Evolutionary conservation across 306 rosid species (phyloP).

Genomic region (Vigna radiata): DNA sequence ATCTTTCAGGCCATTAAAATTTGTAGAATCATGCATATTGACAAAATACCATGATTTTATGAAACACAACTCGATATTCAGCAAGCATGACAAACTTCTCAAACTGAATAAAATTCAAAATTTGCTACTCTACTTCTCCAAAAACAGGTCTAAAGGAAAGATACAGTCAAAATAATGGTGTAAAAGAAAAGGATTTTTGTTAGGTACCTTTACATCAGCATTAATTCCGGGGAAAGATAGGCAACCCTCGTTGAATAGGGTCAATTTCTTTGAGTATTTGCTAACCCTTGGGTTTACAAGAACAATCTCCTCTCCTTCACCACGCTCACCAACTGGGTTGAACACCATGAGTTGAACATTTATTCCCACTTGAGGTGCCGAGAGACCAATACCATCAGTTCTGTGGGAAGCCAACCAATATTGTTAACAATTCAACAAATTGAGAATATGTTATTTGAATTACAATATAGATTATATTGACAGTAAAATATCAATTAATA

Average conservation of each 20-base stretch:
- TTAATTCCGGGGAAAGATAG: constrained; percentile 80
- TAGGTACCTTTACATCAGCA: constrained; percentile 73
- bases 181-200: constrained; percentile 15
- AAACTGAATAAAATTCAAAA: neutral
- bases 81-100: constrained; percentile 10
- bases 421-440: constrained; percentile 58
- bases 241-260: constrained; percentile 81
- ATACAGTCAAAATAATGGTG: neutral
- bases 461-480: constrained; percentile 10
- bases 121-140: constrained; percentile 20
- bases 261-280: constrained; percentile 72
- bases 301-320: constrained; percentile 92
- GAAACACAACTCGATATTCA: neutral
- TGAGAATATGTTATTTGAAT: constrained; percentile 23
- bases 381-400: constrained; percentile 96
- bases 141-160: constrained; percentile 28
- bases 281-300: constrained; percentile 87
- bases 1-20: neutral
- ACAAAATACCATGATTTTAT: neutral
- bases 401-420: constrained; percentile 67
- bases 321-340: constrained; percentile 84
- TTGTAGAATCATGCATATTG: neutral
- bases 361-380: constrained; percentile 96
- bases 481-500: neutral
- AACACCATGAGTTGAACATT: constrained; percentile 95